Evolutionary conservation across 192 early-diverging fungal species (phyloP).

Genomic region (Coemansia sp.): DNA sequence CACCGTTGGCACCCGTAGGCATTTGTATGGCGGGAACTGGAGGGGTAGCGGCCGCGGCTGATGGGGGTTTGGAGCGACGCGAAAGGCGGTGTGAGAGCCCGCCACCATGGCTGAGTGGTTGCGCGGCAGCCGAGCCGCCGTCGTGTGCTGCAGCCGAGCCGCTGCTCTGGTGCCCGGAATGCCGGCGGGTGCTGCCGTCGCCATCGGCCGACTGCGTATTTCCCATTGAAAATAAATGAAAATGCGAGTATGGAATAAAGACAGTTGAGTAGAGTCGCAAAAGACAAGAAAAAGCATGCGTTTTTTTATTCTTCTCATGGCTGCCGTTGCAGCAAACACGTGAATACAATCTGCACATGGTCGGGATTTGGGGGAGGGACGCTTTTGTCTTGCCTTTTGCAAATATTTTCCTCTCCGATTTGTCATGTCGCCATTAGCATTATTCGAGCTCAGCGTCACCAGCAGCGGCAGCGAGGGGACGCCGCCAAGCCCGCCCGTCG

Average conservation of each 20-base stretch:
- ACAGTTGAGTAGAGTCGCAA: not conserved
- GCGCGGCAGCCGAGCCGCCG: not conserved
- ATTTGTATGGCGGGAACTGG: constrained; percentile 26
- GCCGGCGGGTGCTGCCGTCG: constrained; percentile 27
- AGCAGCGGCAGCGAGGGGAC: constrained; percentile 2
- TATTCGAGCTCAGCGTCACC: not conserved
- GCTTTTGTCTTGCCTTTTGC: no score
- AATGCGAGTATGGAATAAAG: not conserved
- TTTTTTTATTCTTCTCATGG: not conserved
- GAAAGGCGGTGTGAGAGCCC: constrained; percentile 39
- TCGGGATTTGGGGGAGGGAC: no score
- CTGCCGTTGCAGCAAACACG: not conserved
- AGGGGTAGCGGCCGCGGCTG: constrained; percentile 22
- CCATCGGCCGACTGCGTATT: constrained; percentile 49
- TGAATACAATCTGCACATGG: not conserved
- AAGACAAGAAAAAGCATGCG: not conserved
- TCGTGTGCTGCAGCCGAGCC: not conserved
- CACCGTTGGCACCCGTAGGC: constrained; percentile 1
- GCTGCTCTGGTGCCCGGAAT: constrained; percentile 26
- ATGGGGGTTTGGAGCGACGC: constrained; percentile 39
- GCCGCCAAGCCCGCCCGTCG: constrained; percentile 24
- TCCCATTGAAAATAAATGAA: constrained; percentile 26
- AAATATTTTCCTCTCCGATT: not conserved
- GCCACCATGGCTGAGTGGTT: constrained; percentile 11
- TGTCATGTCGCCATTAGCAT: not conserved